Evolutionary conservation across 73 alveolate species (phyloP), one percentile per base, ranked within the genome.

Genomic region (Paramecium biaurelia): DNA sequence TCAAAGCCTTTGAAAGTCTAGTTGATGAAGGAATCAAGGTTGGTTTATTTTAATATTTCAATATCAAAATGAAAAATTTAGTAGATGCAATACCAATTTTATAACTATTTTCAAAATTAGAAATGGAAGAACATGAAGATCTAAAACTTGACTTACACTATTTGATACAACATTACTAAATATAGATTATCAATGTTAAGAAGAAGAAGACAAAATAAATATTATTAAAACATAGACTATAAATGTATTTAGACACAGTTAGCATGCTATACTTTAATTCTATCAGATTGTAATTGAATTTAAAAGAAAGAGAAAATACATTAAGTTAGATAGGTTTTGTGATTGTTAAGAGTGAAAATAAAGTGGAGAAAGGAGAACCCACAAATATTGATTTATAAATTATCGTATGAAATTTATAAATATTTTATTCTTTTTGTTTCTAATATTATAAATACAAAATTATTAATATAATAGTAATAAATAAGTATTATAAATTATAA

Each of bases 261-360:
- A 3, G 9, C 2, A 14, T 2, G 11, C 23, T 47, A 2, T 47
- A 47, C 23, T 47, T 3, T 26, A 47, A 47, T 47, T 47, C 59
- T 14, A 47, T 47, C 23, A 47, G 59, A n/a, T 14, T 47, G 23
- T 12, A 47, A 47, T 47, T 47, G 59, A 47, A 47, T 32, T 32
- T 32, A 26, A 18, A 30, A 30, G 28, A 70, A 15, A 70, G 59
- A 35, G 37, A 12, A 35, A 74, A 38, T 37, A 35, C 57, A 5
- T 12, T 74, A 15, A 74, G 87, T 74, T n/a, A 32, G 5, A 74
- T 74, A 1, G 87, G 87, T 1, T 74, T 32, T 74, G 87, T 74
- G 4, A 53, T 53, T 53, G 68, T 53, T 7, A 53, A 53, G 15
- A 53, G 34, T 53, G 68, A 53, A 53, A 18, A 53, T 53, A 53